Base-by-base conservation (phyloP, 192 early-diverging fungal species). In the Gamsiella multidivaricata region DNA sequence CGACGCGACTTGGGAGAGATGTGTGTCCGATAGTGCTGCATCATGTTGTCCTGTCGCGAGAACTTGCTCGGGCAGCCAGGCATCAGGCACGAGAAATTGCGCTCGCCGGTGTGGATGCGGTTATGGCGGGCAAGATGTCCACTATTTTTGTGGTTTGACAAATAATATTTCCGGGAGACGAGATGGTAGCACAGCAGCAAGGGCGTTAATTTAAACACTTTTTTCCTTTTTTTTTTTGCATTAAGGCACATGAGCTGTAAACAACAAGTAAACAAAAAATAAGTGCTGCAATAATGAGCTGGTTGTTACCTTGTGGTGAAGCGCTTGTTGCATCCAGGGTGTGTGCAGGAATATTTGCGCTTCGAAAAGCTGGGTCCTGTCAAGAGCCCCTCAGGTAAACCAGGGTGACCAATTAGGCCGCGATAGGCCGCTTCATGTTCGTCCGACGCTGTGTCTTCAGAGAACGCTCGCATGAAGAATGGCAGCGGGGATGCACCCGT, bases 1-100 rank as follows among this genome's bases (percentile, higher is more conserved):
- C 87, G 79, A 37, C 89, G 85, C 17, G 87, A 88, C 61, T 89
- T 89, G 5, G 88, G 79, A 41, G 91, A 91, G 72, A 90, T 85
- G 65, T 94, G 93, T 12, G 92, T 92, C 54, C 91, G 90, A 70
- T 92, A 92, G 70, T 94, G 93, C 68, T 94, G 93, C 89, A 91
- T 93, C 91, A 93, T 93, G 71, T 94, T 93, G 80, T 94, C 93
- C 59, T 92, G 91, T 59, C 93, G 84, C 37, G 92, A 92, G 54
- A 94, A 94, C 67, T 88, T 85, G 68, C 88, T 90, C 29, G 81
- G 81, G 70, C 93, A 94, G 14, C 90, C 92, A 1, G 88, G 85
- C 65, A 87, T 86, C 26, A 86, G 67, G 75, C 94, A 95, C 0
- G 81, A 49, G 71, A 90, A 94, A 73, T 91, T 90, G 74, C 93